Evolutionary conservation across 2,329 filamentous ascomycete genomes (phyloP).

Genomic region (Nothophaeocryptopus gaeumannii): DNA sequence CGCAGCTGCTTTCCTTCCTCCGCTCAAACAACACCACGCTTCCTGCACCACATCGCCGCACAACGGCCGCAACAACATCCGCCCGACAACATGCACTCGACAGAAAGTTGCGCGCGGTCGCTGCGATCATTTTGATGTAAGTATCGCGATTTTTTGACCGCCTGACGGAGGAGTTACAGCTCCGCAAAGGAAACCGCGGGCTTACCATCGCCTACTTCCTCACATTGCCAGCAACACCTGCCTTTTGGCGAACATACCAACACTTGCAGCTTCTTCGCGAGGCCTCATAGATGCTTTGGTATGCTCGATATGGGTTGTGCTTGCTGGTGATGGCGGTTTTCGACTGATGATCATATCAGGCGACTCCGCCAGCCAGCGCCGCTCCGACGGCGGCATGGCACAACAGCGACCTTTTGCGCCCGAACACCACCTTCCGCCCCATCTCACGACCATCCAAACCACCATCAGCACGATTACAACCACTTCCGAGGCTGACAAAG

Average conservation of each 20-base stretch:
- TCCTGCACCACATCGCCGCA: constrained; percentile 8
- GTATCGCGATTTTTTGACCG: neutral
- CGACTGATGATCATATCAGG: neutral
- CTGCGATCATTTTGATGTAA: neutral
- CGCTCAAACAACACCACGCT: neutral
- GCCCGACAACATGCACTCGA: neutral
- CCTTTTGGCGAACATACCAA: constrained; percentile 1
- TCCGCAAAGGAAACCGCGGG: neutral
- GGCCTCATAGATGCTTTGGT: neutral
- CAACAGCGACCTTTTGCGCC: neutral
- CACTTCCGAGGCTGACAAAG: no score
- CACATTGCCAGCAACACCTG: neutral
- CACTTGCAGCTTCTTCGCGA: neutral
- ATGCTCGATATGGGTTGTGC: neutral
- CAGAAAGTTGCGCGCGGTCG: no score
- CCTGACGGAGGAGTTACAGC: neutral
- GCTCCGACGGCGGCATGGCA: neutral
- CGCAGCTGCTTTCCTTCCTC: constrained; percentile 4
- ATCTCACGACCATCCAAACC: no score
- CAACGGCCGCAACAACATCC: neutral
- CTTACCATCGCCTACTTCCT: neutral
- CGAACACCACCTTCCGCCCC: neutral
- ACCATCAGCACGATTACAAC: no score
- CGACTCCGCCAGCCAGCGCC: neutral
- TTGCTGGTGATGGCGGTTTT: neutral